These are phyloP conservation scores for Cryptococcus floricola DNA, from an alignment of 1,284 basidiomycete genomes.

Conservation along the genomic window DNA sequence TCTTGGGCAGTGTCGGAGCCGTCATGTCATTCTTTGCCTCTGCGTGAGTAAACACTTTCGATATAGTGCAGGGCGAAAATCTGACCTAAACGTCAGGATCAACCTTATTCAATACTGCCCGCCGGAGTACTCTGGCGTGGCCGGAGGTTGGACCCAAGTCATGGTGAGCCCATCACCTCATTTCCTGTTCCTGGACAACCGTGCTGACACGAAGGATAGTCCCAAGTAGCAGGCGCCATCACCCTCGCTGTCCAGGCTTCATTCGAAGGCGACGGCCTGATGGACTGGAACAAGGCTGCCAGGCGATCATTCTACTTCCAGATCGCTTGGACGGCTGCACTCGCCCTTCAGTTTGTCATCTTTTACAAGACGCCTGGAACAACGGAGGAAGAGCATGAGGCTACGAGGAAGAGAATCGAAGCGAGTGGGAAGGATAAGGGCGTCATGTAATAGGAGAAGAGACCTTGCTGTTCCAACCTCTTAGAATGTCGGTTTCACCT, in stretches of 20 bases:
- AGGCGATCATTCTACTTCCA: slow-evolving; percentile 34
- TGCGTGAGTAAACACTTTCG: slow-evolving; percentile 5
- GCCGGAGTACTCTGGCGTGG: slow-evolving; percentile 39
- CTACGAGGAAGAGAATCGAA: slow-evolving; percentile 28
- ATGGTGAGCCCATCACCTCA: slow-evolving; percentile 4
- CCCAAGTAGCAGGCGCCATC: slow-evolving; percentile 37
- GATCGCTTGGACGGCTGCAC: slow-evolving; percentile 27
- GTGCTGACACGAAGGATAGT: neutral
- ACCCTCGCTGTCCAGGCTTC: slow-evolving; percentile 42
- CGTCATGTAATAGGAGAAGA: neutral
- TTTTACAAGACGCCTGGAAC: slow-evolving; percentile 30
- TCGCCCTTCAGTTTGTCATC: slow-evolving; percentile 24
- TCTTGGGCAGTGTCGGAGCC: slow-evolving; percentile 24
- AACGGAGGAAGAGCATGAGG: slow-evolving; percentile 32
- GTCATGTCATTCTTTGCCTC: slow-evolving; percentile 26
- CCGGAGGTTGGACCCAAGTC: slow-evolving; percentile 40
- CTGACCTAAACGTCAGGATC: slow-evolving; percentile 6
- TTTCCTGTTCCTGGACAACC: neutral
- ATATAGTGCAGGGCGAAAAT: neutral
- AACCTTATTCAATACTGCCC: slow-evolving; percentile 32
- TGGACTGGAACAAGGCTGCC: slow-evolving; percentile 29
- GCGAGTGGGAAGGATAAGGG: slow-evolving; percentile 13
- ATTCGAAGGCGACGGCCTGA: slow-evolving; percentile 26
- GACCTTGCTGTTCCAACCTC: too few relatives aligned
- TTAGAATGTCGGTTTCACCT: too few relatives aligned